Percentiles rank a stretch among this genome's conserved stretches.
phyloP scores from a whole-genome alignment of 2,329 filamentous ascomycete species.

The Diaporthe aspalathi region DNA sequence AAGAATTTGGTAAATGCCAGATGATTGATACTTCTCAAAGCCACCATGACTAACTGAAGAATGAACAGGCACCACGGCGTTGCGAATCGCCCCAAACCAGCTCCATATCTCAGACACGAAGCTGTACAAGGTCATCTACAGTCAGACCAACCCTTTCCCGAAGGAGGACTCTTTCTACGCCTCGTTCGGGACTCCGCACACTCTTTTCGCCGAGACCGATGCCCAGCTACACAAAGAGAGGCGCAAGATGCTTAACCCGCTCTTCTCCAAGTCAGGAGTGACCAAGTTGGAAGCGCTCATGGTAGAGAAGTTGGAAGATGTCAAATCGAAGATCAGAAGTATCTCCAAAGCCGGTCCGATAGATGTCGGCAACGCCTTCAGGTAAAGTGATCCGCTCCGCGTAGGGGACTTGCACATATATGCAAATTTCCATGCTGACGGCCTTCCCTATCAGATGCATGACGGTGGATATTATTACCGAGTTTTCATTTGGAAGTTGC shows the following conservation, averaged over 20 bases:
- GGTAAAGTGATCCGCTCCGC: not conserved
- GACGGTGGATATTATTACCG: not conserved
- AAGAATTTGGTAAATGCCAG: not conserved
- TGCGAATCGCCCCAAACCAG: not conserved
- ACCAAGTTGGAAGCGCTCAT: not conserved
- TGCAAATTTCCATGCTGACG: not conserved
- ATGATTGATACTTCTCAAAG: not conserved
- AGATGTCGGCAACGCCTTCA: not conserved
- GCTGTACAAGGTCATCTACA: constrained; percentile 1
- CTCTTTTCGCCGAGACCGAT: not conserved
- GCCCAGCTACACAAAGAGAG: not conserved
- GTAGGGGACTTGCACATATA: not conserved
- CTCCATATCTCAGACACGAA: not conserved
- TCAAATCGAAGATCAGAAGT: not conserved
- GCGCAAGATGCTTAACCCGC: not conserved
- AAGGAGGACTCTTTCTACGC: not conserved
- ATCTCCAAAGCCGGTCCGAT: not conserved
- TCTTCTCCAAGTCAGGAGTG: not conserved
- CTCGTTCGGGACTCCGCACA: not conserved
- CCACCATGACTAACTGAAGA: not conserved
- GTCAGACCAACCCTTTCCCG: not conserved
- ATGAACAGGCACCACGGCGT: not conserved
- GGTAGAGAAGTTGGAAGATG: not conserved
- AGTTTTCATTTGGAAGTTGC: not conserved
- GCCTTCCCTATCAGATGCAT: not conserved